Evolutionary conservation across 257 asterid species (phyloP).

Genomic region (Euphrasia confusa): DNA sequence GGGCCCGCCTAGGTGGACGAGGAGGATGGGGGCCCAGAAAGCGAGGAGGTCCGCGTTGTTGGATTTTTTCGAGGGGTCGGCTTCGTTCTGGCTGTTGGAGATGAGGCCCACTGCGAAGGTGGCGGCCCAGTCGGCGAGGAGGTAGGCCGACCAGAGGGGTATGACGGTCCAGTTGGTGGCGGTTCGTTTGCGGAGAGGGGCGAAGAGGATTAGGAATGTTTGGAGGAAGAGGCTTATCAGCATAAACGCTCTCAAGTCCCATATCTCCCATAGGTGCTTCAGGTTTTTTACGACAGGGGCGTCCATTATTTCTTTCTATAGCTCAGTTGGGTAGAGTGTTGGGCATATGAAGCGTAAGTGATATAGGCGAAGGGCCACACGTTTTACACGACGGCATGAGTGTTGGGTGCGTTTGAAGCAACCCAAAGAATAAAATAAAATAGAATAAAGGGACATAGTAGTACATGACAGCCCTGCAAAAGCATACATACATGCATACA

Average conservation of each 20-base stretch:
- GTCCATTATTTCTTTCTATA: neutral
- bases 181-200: conserved; percentile 37
- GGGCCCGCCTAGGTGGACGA: conserved; percentile 31
- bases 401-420: neutral
- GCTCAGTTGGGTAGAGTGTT: neutral
- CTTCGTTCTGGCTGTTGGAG: conserved; percentile 33
- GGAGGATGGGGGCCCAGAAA: conserved; percentile 26
- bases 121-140: conserved; percentile 58
- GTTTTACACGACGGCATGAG: neutral
- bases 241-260: conserved; percentile 40
- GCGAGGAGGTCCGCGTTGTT: conserved; percentile 15
- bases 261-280: conserved; percentile 36
- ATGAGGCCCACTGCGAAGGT: conserved; percentile 41
- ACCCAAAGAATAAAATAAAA: neutral
- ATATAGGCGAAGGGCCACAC: neutral
- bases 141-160: conserved; percentile 44
- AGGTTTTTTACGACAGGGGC: neutral
- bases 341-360: neutral
- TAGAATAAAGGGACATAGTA: neutral
- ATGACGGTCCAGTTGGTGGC: conserved; percentile 19
- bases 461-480: neutral
- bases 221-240: conserved; percentile 40
- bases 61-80: neutral
- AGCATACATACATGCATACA: too few relatives aligned
- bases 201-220: conserved; percentile 29